Evolutionary conservation across 176 grass and related monocot species (phyloP).

Genomic region (Luzula sylvatica): DNA sequence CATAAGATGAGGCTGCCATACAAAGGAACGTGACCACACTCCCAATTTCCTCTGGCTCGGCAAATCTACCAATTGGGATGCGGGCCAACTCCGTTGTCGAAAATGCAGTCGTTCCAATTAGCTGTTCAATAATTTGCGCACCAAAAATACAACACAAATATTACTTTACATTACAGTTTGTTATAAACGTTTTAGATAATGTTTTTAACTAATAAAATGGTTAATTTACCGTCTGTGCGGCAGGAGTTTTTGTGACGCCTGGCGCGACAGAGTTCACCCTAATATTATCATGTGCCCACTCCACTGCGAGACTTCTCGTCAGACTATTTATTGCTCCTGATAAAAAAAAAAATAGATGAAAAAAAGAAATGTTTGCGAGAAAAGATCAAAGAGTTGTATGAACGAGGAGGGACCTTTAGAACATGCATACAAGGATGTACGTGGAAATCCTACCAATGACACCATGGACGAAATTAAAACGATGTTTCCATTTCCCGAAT

Average conservation of each 20-base stretch:
- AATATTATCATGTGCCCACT: constrained; percentile 15
- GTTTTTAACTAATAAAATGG: not conserved
- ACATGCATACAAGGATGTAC: too few relatives aligned
- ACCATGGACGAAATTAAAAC: constrained; percentile 3
- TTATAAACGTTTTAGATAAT: not conserved
- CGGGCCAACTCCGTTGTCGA: not conserved
- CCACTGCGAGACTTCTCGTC: constrained; percentile 17
- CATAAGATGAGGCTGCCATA: not conserved
- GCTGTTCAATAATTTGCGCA: too few relatives aligned
- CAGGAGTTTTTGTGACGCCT: not conserved
- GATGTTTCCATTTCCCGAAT: constrained; percentile 1
- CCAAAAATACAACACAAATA: too few relatives aligned
- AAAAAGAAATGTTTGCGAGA: too few relatives aligned
- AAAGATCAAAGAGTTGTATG: not conserved
- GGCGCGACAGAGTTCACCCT: constrained; percentile 14
- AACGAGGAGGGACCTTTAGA: too few relatives aligned
- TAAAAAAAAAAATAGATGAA: not conserved
- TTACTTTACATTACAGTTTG: too few relatives aligned
- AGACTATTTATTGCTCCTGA: constrained; percentile 22
- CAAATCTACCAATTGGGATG: constrained; percentile 4
- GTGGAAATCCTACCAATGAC: too few relatives aligned
- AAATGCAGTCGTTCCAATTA: not conserved
- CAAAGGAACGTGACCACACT: not conserved
- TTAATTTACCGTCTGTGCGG: not conserved
- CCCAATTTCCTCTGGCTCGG: constrained; percentile 5